Conservation (phyloP, 371 early-diverging fungal genomes). For the Mortierella sp. region DNA sequence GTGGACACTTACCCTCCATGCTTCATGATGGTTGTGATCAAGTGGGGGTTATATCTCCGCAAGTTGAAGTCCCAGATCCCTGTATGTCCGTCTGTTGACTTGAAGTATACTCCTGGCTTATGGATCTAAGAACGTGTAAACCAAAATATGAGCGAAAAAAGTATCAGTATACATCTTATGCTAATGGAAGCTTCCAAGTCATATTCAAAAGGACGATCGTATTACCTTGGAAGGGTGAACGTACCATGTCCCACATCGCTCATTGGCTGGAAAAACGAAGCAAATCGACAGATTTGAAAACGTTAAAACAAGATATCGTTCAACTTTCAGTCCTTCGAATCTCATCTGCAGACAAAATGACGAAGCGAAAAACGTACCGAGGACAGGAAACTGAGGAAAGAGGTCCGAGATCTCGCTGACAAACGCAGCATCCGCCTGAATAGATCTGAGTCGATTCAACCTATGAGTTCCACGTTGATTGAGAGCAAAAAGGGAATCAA, state of each 20-base stretch:
- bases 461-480: constrained; percentile 51
- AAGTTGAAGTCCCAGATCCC: constrained; percentile 88
- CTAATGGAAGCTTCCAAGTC: neutral
- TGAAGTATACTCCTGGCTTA: constrained; percentile 83
- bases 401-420: constrained; percentile 67
- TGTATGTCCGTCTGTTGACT: constrained; percentile 93
- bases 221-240: constrained; percentile 73
- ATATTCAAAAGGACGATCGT: neutral
- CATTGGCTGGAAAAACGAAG: constrained; percentile 68
- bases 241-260: constrained; percentile 90
- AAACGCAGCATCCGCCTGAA: constrained; percentile 82
- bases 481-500: neutral
- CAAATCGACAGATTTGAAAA: neutral
- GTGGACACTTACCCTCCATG: constrained; percentile 78
- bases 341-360: constrained; percentile 7
- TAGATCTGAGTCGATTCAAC: constrained; percentile 84
- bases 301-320: neutral
- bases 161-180: neutral
- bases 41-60: constrained; percentile 81
- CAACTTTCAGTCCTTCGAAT: neutral
- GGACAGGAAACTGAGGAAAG: constrained; percentile 72
- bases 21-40: constrained; percentile 68
- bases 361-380: constrained; percentile 61
- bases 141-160: no score
- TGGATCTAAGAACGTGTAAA: constrained; percentile 56